Evolutionary conservation across 305 asterid genomes (phyloP).

Genomic region (Andrographis paniculata): DNA sequence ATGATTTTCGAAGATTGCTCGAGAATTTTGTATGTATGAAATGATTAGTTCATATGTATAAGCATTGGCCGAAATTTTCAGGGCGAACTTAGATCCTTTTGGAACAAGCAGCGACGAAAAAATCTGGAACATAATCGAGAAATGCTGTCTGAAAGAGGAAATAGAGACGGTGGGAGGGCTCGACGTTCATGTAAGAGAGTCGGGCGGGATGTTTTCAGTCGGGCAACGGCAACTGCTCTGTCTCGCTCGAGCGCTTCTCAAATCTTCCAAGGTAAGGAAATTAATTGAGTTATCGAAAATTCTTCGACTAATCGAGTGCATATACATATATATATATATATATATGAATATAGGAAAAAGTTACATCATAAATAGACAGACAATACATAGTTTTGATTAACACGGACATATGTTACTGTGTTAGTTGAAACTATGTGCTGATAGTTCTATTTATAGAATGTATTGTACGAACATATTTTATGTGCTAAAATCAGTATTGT

Average conservation of each 20-base stretch:
- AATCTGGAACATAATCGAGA: constrained; percentile 66
- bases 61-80: constrained; percentile 24
- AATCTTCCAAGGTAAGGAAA: constrained; percentile 54
- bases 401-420: no score
- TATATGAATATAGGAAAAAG: no score
- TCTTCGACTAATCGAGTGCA: no score
- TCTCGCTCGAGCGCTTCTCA: constrained; percentile 89
- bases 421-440: no score
- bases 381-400: no score
- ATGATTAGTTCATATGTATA: neutral
- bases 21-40: neutral
- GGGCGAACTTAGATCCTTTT: constrained; percentile 77
- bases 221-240: constrained; percentile 97
- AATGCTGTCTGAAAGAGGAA: constrained; percentile 81
- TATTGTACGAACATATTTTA: no score
- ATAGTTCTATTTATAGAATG: no score
- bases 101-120: constrained; percentile 37
- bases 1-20: neutral
- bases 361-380: no score
- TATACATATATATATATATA: no score
- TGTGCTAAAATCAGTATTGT: no score
- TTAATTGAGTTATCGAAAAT: no score
- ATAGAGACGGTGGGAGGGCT: constrained; percentile 80
- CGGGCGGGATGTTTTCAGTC: constrained; percentile 75
- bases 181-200: constrained; percentile 60